These are phyloP conservation scores for Lichtheimia ramosa DNA, from an alignment of 371 early-diverging fungal genomes.

Conservation along the genomic window DNA sequence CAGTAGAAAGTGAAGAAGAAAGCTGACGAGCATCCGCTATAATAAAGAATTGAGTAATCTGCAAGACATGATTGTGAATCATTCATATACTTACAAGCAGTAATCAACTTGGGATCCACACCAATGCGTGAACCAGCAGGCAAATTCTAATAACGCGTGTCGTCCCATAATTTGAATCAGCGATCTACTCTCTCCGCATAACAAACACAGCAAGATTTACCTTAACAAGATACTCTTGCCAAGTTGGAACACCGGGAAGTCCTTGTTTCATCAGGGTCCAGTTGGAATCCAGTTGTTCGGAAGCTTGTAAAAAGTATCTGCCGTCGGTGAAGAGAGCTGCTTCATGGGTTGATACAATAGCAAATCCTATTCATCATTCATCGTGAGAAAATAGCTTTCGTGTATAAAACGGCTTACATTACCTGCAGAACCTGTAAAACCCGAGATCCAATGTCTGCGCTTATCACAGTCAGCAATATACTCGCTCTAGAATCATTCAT, in stretches of 20 bases:
- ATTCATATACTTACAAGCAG: conserved; percentile 46
- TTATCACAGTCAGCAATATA: conserved; percentile 93
- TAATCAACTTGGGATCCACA: conserved; percentile 80
- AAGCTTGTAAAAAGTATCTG: conserved; percentile 97
- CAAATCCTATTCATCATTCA: conserved; percentile 52
- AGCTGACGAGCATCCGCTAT: conserved; percentile 63
- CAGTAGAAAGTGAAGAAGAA: conserved; percentile 49
- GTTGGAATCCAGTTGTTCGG: conserved; percentile 86
- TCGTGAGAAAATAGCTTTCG: neutral
- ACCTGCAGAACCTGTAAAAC: conserved; percentile 99
- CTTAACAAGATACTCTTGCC: conserved; percentile 83
- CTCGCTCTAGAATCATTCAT: conserved; percentile 79
- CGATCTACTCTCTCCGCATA: no score
- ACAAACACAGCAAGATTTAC: conserved; percentile 22
- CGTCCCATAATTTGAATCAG: no score
- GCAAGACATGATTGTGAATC: neutral
- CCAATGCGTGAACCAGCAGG: conserved; percentile 76
- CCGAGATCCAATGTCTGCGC: conserved; percentile 93
- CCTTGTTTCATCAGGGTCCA: conserved; percentile 95
- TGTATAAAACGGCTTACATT: conserved; percentile 10
- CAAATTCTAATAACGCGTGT: conserved; percentile 44
- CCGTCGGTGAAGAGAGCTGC: conserved; percentile 97
- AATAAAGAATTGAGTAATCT: neutral
- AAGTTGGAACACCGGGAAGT: conserved; percentile 81
- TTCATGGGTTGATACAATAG: conserved; percentile 70